Evolutionary conservation across 805 yeast genomes (phyloP).

Genomic region (Saccharomycopsis babjevae): DNA sequence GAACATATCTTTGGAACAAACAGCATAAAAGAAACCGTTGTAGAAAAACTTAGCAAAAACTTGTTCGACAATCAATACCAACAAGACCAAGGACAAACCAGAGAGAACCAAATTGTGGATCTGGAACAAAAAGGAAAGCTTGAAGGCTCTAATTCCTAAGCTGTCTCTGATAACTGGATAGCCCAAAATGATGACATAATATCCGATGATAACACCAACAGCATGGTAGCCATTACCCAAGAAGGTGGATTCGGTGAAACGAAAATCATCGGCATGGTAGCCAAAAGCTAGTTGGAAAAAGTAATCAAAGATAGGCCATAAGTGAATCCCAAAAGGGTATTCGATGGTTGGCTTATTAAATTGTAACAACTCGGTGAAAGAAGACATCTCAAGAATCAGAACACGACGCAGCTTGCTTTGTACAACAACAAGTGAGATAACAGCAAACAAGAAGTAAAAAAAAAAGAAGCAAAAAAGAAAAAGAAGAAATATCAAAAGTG

Average conservation of each 20-base stretch:
- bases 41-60: conserved; percentile 62
- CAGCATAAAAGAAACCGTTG: conserved; percentile 75
- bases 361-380: conserved; percentile 58
- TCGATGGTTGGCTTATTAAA: conserved; percentile 38
- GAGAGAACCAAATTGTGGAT: conserved; percentile 76
- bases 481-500: background rate
- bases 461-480: background rate
- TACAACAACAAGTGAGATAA: background rate
- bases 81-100: conserved; percentile 49
- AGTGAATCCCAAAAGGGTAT: conserved; percentile 40
- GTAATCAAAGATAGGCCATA: conserved; percentile 41
- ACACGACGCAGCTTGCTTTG: background rate
- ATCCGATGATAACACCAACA: conserved; percentile 46
- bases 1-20: conserved; percentile 73
- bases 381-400: background rate
- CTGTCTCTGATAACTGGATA: conserved; percentile 40
- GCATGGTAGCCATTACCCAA: conserved; percentile 58
- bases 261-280: conserved; percentile 29
- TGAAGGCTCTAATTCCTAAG: conserved; percentile 42
- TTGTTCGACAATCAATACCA: conserved; percentile 73
- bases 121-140: conserved; percentile 70
- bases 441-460: background rate
- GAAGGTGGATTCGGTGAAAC: conserved; percentile 32
- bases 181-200: conserved; percentile 77
- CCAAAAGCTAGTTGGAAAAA: conserved; percentile 37